These are phyloP conservation scores for Vitis labrusca DNA, from an alignment of 164 flowering plant genomes.

Conservation along the genomic window DNA sequence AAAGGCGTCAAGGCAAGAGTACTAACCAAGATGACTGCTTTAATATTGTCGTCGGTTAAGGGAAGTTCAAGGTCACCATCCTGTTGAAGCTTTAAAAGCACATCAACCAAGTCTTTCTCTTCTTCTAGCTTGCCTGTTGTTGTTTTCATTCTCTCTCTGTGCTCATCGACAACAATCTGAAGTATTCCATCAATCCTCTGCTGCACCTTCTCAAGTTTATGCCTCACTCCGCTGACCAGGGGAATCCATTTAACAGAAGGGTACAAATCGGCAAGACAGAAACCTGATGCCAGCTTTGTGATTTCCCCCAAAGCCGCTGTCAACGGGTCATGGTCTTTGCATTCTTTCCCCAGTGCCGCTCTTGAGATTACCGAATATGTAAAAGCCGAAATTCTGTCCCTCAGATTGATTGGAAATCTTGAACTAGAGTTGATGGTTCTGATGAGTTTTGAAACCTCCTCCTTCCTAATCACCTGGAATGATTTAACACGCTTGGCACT, in stretches of 20 bases:
- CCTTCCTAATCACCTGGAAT: slow-evolving; percentile 21
- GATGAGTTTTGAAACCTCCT: slow-evolving; percentile 12
- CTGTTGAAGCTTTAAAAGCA: no score
- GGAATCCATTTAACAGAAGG: neutral
- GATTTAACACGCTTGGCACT: slow-evolving; percentile 30
- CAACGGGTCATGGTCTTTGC: no score
- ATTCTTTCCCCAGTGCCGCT: neutral
- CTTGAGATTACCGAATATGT: neutral
- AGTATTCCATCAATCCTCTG: no score
- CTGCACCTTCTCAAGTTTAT: neutral
- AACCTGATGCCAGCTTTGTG: neutral
- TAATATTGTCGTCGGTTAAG: no score
- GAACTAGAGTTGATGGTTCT: neutral
- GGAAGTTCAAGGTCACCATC: no score
- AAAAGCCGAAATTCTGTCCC: neutral
- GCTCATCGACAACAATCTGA: neutral
- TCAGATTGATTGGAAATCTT: neutral
- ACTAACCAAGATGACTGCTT: no score
- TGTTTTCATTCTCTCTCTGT: neutral
- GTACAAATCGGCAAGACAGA: neutral
- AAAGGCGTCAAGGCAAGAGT: no score
- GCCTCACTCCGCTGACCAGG: neutral
- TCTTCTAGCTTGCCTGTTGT: neutral
- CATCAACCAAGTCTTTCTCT: neutral
- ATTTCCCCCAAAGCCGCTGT: no score